These are phyloP conservation scores for Saussurea involucrata DNA, from an alignment of 129 eudicot genomes.

Conservation along the genomic window DNA sequence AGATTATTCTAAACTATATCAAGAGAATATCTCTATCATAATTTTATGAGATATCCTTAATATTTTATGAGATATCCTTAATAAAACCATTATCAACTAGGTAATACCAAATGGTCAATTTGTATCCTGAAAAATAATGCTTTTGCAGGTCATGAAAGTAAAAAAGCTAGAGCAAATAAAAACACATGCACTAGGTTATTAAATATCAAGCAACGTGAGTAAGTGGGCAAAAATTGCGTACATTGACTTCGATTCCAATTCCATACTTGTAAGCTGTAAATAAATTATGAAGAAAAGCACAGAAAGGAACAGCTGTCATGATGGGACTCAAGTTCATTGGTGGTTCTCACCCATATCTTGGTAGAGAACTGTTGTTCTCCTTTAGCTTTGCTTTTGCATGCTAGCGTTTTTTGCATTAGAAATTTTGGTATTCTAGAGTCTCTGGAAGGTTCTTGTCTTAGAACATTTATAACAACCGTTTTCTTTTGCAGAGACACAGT, in stretches of 20 bases:
- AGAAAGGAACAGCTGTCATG: conserved; percentile 1
- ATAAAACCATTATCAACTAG: background rate
- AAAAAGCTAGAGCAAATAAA: background rate
- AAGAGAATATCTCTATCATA: no score
- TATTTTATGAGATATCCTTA: no score
- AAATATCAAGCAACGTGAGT: background rate
- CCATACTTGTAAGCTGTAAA: background rate
- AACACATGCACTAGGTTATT: background rate
- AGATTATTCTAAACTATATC: no score
- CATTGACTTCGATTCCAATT: background rate
- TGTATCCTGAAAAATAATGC: background rate
- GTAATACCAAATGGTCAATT: background rate
- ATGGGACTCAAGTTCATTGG: background rate
- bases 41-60: no score
- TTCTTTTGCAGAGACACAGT: conserved; percentile 49
- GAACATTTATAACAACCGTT: conserved; percentile 14
- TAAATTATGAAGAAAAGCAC: background rate
- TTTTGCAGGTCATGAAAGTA: background rate
- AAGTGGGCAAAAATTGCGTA: background rate
- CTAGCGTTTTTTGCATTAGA: background rate
- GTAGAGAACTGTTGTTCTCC: background rate
- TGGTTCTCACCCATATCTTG: conserved; percentile 13
- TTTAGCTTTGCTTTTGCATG: background rate
- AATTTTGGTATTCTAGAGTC: background rate
- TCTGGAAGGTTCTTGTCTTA: background rate